phyloP scores from a whole-genome alignment of 208 protist species.

The Acanthamoeba lugdunensis region DNA sequence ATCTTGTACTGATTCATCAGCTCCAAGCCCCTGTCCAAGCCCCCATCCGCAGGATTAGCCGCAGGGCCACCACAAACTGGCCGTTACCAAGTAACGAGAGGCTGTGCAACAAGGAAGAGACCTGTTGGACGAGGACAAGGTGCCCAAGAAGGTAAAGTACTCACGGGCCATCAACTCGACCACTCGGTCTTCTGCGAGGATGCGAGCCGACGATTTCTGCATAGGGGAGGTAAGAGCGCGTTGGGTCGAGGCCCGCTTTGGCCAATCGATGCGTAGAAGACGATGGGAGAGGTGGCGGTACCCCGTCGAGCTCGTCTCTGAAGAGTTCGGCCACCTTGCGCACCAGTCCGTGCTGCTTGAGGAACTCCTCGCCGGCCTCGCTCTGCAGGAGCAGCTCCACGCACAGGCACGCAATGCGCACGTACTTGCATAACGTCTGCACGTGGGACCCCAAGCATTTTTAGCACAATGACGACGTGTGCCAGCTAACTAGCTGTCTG shows the following conservation, averaged over 20 bases:
- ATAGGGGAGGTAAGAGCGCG: neutral
- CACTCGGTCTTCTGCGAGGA: constrained; percentile 71
- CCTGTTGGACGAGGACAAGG: constrained; percentile 3
- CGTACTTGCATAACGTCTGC: constrained; percentile 73
- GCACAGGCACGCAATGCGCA: constrained; percentile 67
- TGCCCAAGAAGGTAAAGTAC: constrained; percentile 80
- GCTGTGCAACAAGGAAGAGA: neutral
- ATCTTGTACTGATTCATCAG: constrained; percentile 39
- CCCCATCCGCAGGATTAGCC: neutral
- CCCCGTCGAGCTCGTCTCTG: constrained; percentile 27
- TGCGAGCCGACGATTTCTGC: neutral
- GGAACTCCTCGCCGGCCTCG: constrained; percentile 73
- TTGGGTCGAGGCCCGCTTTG: neutral
- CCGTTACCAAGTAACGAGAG: neutral
- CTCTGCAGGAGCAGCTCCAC: constrained; percentile 74
- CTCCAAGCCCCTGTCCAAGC: neutral
- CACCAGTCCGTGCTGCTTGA: constrained; percentile 75
- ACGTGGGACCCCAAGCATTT: neutral
- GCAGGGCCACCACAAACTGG: neutral
- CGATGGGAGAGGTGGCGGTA: too few relatives aligned
- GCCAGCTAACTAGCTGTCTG: too few relatives aligned
- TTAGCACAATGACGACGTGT: neutral
- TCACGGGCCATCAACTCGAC: constrained; percentile 77
- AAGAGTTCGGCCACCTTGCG: constrained; percentile 75
- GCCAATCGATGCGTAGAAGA: too few relatives aligned